phyloP scores from a whole-genome alignment of 2,329 filamentous ascomycete species.

The Botrytis paeoniae region DNA sequence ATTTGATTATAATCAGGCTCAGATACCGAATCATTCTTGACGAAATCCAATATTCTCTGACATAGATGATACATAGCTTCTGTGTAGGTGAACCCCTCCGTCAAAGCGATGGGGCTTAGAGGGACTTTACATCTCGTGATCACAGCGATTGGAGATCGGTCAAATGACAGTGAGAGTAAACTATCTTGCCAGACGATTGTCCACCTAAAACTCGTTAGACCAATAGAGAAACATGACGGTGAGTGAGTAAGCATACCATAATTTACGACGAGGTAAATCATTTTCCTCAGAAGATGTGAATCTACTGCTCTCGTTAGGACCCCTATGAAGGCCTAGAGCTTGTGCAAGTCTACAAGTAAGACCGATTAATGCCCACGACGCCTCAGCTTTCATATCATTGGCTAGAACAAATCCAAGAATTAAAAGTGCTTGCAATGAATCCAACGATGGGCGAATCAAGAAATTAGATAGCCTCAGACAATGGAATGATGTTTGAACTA shows the following conservation, averaged over 20 bases:
- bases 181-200: conserved; percentile 67
- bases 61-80: conserved; percentile 65
- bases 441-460: conserved; percentile 59
- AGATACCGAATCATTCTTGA: conserved; percentile 33
- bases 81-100: conserved; percentile 55
- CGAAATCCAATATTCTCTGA: conserved; percentile 52
- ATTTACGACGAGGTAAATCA: conserved; percentile 34
- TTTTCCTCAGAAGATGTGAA: conserved; percentile 34
- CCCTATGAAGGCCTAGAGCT: conserved; percentile 57
- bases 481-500: conserved; percentile 52
- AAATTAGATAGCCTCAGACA: conserved; percentile 63
- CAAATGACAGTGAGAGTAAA: conserved; percentile 63
- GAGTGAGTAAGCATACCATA: conserved; percentile 31
- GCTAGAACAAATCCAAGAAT: conserved; percentile 61
- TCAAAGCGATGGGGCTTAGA: conserved; percentile 52
- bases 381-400: conserved; percentile 69
- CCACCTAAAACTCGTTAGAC: conserved; percentile 43
- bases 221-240: neutral
- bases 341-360: conserved; percentile 64
- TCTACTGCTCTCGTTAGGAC: conserved; percentile 31
- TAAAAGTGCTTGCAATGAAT: conserved; percentile 62
- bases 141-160: conserved; percentile 61
- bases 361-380: conserved; percentile 63
- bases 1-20: conserved; percentile 45
- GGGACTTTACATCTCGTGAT: conserved; percentile 43